Conservation (phyloP, 768 basidiomycete species). For the Coprinellus micaceus region DNA sequence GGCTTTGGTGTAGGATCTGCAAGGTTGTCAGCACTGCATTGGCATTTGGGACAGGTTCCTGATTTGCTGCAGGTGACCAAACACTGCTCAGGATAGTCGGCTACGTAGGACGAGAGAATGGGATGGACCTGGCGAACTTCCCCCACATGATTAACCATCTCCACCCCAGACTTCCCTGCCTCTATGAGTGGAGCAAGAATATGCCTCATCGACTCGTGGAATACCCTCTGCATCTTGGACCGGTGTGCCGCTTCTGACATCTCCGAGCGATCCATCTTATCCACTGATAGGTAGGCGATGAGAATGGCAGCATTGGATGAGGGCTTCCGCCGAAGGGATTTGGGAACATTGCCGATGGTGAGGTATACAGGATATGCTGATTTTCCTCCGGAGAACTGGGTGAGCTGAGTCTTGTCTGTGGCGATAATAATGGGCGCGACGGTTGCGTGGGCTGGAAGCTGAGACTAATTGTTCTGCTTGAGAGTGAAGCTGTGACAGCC, state of each 20-base stretch:
- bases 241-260: slow-evolving; percentile 4
- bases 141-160: slow-evolving; percentile 30
- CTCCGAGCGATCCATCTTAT: slow-evolving; percentile 23
- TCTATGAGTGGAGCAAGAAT: slow-evolving; percentile 26
- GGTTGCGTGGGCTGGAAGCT: slow-evolving; percentile 21
- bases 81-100: slow-evolving; percentile 39
- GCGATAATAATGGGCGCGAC: slow-evolving; percentile 25
- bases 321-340: slow-evolving; percentile 27
- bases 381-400: too few relatives aligned
- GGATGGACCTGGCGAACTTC: slow-evolving; percentile 16
- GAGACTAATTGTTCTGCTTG: background rate
- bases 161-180: slow-evolving; percentile 25
- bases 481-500: background rate
- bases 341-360: slow-evolving; percentile 37
- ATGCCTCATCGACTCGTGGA: slow-evolving; percentile 32
- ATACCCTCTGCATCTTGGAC: slow-evolving; percentile 23
- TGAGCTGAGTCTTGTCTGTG: too few relatives aligned
- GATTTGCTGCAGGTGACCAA: slow-evolving; percentile 26
- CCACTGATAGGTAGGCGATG: slow-evolving; percentile 36
- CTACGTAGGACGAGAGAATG: slow-evolving; percentile 16
- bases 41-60: slow-evolving; percentile 17
- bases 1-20: background rate
- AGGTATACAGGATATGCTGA: slow-evolving; percentile 44
- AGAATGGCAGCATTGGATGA: slow-evolving; percentile 29
- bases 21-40: slow-evolving; percentile 7